Base-by-base conservation (phyloP, 1,139 yeast genomes). In the Yamadazyma trypodendri region DNA sequence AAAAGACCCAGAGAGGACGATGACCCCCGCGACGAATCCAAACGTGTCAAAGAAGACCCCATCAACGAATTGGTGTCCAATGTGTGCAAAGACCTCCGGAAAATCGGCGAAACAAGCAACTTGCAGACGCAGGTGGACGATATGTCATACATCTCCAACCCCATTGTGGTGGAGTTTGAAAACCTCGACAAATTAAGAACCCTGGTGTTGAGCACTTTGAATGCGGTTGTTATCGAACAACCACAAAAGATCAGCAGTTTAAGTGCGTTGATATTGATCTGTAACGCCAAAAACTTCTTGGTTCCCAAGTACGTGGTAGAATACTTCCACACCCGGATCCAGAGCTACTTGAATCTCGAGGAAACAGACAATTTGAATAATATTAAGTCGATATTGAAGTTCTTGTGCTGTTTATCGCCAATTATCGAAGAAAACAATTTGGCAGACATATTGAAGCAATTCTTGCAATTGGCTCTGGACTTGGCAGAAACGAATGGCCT, bases 231-330 rank as follows among this genome's bases (percentile, higher is more conserved):
- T 8, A 62, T 76, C 29, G 98, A 92, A 60, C 97, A 90, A 60
- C 97, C 97, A 1, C 96, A 90, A 50, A 92, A 90, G 57, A 77
- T 84, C 43, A 78, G 81, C 18, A 77, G 84, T 17, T 63, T 90
- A 42, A 75, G 88, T 23, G 79, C 83, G n/a, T 71, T 88, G 47
- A 65, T 90, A 9, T 72, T 83, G 49, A 69, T 83, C 24, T 81
- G 88, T 40, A 83, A 84, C 60, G 71, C 84, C 12, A 75, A 75
- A 46, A 81, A 81, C 57, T 75, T 77, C 35, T 70, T 77, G 29
- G 81, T 86, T 33, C 94, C 95, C 32, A 79, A 79, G 49, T 75
- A 77, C 38, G 77, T 85, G 17, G 63, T 86, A 28, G 95, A 86
- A 49, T 82, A 66, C 55, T 73, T 87, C 47, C 87, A 82, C 49